Evolutionary conservation across 75 land plant species (phyloP), one percentile per base, ranked within the genome.

Genomic region (Larix kaempferi): DNA sequence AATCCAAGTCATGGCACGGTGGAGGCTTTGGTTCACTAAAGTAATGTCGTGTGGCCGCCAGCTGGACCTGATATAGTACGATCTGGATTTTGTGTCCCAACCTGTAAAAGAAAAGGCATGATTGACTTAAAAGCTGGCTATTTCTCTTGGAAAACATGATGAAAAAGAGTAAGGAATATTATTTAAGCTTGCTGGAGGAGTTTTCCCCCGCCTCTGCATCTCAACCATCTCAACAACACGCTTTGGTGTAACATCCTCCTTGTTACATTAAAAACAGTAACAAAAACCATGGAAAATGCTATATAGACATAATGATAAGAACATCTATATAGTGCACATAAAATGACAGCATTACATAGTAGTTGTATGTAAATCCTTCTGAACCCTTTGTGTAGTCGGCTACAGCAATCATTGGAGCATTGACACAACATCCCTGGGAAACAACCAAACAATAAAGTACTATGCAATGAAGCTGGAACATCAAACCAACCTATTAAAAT

Each of bases 351-450:
- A 17, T n/a, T 52, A 97, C 99, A 91, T 89, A 94, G 74, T 97
- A 97, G 78, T 97, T 97, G 80, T 97, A 97, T 56, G 93, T 83
- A 75, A 91, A 97, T 73, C 98, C 99, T 83, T 97, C 98, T 71
- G 93, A 89, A 26, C 99, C 99, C 60, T 87, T 94, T 60, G 95
- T 84, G 77, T 97, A 97, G 76, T 97, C 99, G 29, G 99, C 97
- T 12, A 97, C 95, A 78, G 94, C 89, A 33, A 97, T 90, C 99
- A 97, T 97, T 12, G 99, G 99, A 76, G 99, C 99, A 89, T 97
- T 97, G 75, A 97, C 99, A 79, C 99, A 97, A 67, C 89, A 94
- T 66, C 99, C 99, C 99, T 97, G 87, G 64, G 72, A 25, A 66
- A 71, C 37, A 82, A 74, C 71, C 22, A 59, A 14, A 49, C 59